Evolutionary conservation across 208 protist genomes (phyloP).

Genomic region (Acanthamoeba royreba): DNA sequence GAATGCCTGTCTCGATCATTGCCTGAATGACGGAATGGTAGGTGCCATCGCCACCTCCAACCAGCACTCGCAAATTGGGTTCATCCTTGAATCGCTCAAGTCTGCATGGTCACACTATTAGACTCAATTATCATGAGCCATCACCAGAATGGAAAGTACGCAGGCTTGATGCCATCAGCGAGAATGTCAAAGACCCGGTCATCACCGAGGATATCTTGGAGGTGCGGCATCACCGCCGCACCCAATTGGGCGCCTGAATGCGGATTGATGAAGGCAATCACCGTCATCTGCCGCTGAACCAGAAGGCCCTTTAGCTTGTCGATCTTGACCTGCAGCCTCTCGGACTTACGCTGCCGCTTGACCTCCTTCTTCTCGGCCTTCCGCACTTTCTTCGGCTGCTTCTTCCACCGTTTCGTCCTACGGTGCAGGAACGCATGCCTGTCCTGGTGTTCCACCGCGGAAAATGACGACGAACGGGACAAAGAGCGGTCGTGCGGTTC

Average conservation of each 20-base stretch:
- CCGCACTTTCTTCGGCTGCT: neutral
- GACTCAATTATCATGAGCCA: neutral
- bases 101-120: too few species aligned
- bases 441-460: too few species aligned
- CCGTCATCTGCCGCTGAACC: neutral
- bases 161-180: neutral
- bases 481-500: too few species aligned
- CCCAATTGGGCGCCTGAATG: neutral
- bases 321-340: neutral
- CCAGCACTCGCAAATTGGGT: neutral
- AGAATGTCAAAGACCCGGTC: neutral
- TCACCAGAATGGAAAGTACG: neutral
- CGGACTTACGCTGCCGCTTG: neutral
- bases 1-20: neutral
- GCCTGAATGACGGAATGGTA: constrained; percentile 19
- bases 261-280: constrained; percentile 1
- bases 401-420: too few species aligned
- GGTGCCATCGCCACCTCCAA: neutral
- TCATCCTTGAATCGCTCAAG: neutral
- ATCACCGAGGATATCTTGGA: neutral
- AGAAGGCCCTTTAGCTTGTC: neutral
- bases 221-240: neutral
- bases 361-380: neutral
- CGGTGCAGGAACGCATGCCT: too few species aligned
- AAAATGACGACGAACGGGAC: too few species aligned